Evolutionary conservation across 2,329 filamentous ascomycete species (phyloP), one percentile per base, ranked within the genome.

Genomic region (Colletotrichum sp.): DNA sequence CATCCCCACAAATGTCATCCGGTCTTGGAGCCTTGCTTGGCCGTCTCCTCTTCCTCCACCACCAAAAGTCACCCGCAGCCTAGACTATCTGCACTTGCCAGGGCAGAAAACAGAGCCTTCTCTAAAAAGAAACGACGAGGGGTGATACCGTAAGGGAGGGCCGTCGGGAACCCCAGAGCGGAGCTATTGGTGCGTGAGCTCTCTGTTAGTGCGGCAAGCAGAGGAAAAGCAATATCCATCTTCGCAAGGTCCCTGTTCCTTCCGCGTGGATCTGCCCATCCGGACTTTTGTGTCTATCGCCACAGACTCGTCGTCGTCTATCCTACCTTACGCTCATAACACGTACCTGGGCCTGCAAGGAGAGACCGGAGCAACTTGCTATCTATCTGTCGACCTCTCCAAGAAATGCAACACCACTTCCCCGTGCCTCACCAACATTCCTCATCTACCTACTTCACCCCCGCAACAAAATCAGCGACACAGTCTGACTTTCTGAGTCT

Each of bases 391-490:
- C 74, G 57, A 71, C 76, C 74, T 73, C 34, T 65, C 70, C 74
- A 63, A 78, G 77, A 78, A 77, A 78, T 77, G 75, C 70, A 77
- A 77, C 75, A 73, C 60, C 63, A 62, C 65, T 71, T 49, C 32
- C 55, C 57, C 57, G 52, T 60, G 69, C 72, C 63, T 76, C 73
- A 44, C 44, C 72, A 76, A 69, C 72, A 75, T 76, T 77, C 67
- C 76, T 76, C 75, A 70, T 70, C 76, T 78, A 78, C 76, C 76
- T 69, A 62, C 75, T 59, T 74, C 75, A 78, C 68, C 72, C 73
- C 76, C 76, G 63, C 72, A 77, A 77, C 77, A 77, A 77, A 78
- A 77, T 78, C 77, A 78, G 77, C 76, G 76, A 78, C 76, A 78
- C 21, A 70, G 77, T 77, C 76, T 78, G 72, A 77, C 77, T 69